Conservation (phyloP, 345 rosid species). For the Brassica carinata region DNA sequence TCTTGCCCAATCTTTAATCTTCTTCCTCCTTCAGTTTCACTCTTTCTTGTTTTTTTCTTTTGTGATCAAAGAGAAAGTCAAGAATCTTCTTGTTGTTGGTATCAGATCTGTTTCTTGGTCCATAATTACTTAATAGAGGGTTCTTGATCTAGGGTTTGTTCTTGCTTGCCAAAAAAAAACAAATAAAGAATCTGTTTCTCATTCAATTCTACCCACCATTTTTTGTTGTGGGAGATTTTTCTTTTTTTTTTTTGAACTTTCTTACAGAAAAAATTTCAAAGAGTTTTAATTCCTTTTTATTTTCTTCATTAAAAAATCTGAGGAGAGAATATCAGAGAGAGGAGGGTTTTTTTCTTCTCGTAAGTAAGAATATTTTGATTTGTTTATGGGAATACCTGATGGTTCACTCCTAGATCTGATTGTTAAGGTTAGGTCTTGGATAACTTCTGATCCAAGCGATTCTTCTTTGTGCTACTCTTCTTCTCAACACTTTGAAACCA, state of each 20-base stretch:
- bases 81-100: constrained; percentile 13
- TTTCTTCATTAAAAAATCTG: constrained; percentile 19
- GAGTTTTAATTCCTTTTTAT: neutral
- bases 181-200: constrained; percentile 1
- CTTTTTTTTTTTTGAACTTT: neutral
- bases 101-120: constrained; percentile 41
- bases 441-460: constrained; percentile 66
- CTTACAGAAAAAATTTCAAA: constrained; percentile 14
- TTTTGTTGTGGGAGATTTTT: constrained; percentile 58
- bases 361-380: constrained; percentile 35
- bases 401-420: constrained; percentile 52
- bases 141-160: constrained; percentile 42
- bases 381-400: constrained; percentile 73
- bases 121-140: constrained; percentile 5
- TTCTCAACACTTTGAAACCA: constrained; percentile 38
- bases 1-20: constrained; percentile 58
- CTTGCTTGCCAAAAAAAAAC: neutral
- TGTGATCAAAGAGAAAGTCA: constrained; percentile 31
- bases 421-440: constrained; percentile 50
- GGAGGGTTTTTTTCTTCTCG: constrained; percentile 28
- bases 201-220: constrained; percentile 55
- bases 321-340: constrained; percentile 8
- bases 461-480: constrained; percentile 38
- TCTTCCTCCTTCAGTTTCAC: neutral
- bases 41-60: constrained; percentile 22